Conservation (phyloP, 306 rosid species). For the Potentilla sterilis region DNA sequence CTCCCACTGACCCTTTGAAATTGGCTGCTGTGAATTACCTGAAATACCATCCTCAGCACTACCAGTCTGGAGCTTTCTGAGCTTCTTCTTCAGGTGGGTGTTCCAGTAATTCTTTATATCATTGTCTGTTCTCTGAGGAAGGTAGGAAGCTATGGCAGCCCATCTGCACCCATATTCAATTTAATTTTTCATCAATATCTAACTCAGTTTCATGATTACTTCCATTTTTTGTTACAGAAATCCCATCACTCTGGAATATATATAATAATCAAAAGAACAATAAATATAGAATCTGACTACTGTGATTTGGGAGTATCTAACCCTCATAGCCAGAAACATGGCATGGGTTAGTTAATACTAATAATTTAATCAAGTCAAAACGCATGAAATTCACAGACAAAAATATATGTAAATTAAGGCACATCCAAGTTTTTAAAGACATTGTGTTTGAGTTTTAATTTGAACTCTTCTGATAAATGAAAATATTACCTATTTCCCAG, state of each 20-base stretch:
- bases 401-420: neutral
- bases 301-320: slow-evolving; percentile 17
- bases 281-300: neutral
- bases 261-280: neutral
- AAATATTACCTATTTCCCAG: slow-evolving; percentile 65
- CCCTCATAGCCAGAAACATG: neutral
- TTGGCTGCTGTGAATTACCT: slow-evolving; percentile 22
- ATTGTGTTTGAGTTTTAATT: neutral
- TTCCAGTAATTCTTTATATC: slow-evolving; percentile 56
- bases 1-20: slow-evolving; percentile 89
- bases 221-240: neutral
- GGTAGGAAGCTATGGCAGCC: slow-evolving; percentile 55
- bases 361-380: neutral
- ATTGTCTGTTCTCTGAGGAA: slow-evolving; percentile 50
- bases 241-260: neutral
- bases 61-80: slow-evolving; percentile 33
- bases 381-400: neutral
- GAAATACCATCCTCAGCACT: slow-evolving; percentile 24
- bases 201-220: neutral
- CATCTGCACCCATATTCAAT: slow-evolving; percentile 31
- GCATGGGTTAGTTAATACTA: neutral
- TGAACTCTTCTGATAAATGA: neutral
- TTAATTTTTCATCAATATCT: neutral
- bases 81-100: slow-evolving; percentile 49
- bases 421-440: neutral